These are phyloP conservation scores for Erysimum cheiri DNA, from an alignment of 441 rosid genomes.

Conservation along the genomic window DNA sequence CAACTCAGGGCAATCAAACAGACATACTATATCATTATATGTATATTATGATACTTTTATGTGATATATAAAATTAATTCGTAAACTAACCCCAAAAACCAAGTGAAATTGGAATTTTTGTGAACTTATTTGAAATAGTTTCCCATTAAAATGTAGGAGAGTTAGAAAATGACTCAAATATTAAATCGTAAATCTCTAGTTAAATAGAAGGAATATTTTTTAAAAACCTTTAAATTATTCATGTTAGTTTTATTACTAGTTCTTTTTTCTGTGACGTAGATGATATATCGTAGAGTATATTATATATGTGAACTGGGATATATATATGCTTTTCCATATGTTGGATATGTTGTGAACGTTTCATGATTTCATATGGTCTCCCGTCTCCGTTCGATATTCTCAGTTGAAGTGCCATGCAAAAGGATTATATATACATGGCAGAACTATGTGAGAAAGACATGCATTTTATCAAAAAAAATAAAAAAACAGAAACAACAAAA, in stretches of 20 bases:
- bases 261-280: neutral
- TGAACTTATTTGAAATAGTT: no score
- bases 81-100: neutral
- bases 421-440: neutral
- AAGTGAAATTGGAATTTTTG: neutral
- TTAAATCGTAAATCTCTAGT: no score
- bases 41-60: neutral
- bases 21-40: neutral
- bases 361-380: slow-evolving; percentile 2
- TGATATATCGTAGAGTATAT: no score
- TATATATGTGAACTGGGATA: neutral
- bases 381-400: neutral
- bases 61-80: neutral
- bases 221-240: neutral
- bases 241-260: neutral
- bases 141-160: neutral
- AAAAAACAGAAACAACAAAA: no score
- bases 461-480: no score
- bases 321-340: neutral
- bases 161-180: neutral
- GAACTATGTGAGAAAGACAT: neutral
- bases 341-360: neutral
- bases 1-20: slow-evolving; percentile 7
- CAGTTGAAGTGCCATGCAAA: slow-evolving; percentile 3
- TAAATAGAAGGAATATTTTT: no score